Evolutionary conservation across 148 eudicot species (phyloP), one percentile per base, ranked within the genome.

Genomic region (Spergularia bocconei): DNA sequence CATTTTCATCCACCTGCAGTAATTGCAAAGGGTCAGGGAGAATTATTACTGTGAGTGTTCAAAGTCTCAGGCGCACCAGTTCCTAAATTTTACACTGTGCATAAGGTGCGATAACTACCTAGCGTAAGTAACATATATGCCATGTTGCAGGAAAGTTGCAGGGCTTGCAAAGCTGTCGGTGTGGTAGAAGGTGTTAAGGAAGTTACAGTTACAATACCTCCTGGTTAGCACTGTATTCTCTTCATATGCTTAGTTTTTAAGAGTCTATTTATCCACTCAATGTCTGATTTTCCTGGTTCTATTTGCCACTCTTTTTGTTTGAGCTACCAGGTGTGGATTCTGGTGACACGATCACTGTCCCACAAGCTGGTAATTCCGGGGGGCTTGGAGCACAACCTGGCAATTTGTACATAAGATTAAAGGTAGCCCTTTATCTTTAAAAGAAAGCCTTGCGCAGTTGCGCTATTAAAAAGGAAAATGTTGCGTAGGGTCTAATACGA

Each of bases 321-420:
- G 48, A 44, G 63, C 66, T 71, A 53, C 63, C 79, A 93, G 98
- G 98, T 39, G 89, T 91, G 77, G 98, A 93, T 81, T 80, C 91
- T 73, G 97, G 95, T 71, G 97, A 93, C 79, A 87, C 91, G 21
- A 90, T 93, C 70, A 86, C 88, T 79, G 93, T 93, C 68, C 91
- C 94, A 65, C 81, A 87, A 85, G 97, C 89, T 84, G 98, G 98
- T 60, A 91, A 93, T 85, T 82, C 88, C 57, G 97, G 97, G 60
- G 85, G 93, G 52, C 81, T 79, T 69, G 92, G 91, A 80, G 77
- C 84, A 63, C 85, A 82, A 76, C 82, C 98, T 64, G 95, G 98
- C 76, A 86, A 70, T 80, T 83, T 91, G 77, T 79, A 82, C 79
- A 91, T 94, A 79, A 90, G 84, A 75, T 72, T 91, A 25, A 94